Evolutionary conservation across 768 basidiomycete species (phyloP), one percentile per base, ranked within the genome.

Genomic region (Dentipellis sp.): DNA sequence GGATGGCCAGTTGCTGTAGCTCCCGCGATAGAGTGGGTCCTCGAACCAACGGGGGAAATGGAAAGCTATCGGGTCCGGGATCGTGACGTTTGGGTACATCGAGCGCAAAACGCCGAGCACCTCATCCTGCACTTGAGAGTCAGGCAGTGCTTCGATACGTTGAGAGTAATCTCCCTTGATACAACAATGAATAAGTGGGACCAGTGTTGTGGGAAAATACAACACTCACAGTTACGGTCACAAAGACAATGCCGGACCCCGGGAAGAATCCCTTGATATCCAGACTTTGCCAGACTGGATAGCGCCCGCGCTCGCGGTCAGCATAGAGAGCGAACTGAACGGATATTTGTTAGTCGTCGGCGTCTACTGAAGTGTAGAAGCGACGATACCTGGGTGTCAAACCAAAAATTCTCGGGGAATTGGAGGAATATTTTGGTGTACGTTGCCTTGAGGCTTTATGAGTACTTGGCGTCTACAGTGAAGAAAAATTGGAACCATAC

Each of bases 1-100:
- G 0, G 86, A 74, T 0, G 83, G 84, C 84, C 84, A 87, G 58
- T 85, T 88, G 19, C 80, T 81, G 60, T 83, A 88, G 3, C 82
- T 80, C 4, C 82, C 82, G 19, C 82, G 74, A 65, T 74, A 81
- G 29, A 69, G 68, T 3, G 77, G 75, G 62, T 86, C 74, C 11
- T 67, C 65, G 48, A 72, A 60, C 86, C 86, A 88, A 3, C 74
- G 67, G 3, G 76, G 74, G 59, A 81, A 76, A 63, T 74, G 73
- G 65, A 88, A 80, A 34, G 75, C 80, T 5, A 72, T 59, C 0
- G 86, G 83, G 3, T 76, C 74, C 6, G 83, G 83, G 10, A 87
- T 71, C 3, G 69, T 71, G 51, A 68, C 68, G 53, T 78, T 69
- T 2, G 80, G 82, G 66, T 73, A 85, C 84, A 88, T 88, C 1